Percentiles rank a stretch among this genome's conserved stretches.
Conservation (phyloP, 2,329 filamentous ascomycete genomes). For the Paradendryphiella salina region DNA sequence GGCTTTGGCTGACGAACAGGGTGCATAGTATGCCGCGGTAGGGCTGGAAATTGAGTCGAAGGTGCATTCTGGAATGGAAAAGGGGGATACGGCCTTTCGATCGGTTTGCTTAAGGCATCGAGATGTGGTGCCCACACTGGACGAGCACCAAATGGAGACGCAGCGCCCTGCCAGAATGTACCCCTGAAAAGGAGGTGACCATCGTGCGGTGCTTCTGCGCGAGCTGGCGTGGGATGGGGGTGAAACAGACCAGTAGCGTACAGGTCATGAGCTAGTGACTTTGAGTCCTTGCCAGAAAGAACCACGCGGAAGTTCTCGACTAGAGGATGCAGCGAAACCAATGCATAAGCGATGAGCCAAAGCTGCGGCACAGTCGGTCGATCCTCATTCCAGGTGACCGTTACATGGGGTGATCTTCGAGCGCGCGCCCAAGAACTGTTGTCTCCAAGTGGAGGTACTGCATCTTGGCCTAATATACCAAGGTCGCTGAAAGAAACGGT, state of each 20-base stretch:
- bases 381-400: conserved; percentile 49
- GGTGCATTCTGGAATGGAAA: conserved; percentile 52
- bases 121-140: conserved; percentile 47
- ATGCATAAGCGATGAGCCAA: conserved; percentile 54
- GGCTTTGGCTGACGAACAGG: conserved; percentile 74
- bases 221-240: conserved; percentile 47
- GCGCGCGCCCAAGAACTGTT: conserved; percentile 52
- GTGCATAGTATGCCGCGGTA: conserved; percentile 65
- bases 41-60: conserved; percentile 53
- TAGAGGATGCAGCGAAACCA: conserved; percentile 51
- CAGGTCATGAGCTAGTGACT: conserved; percentile 48
- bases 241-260: conserved; percentile 51
- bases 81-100: conserved; percentile 48
- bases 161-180: conserved; percentile 53
- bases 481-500: conserved; percentile 38
- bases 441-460: conserved; percentile 34
- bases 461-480: conserved; percentile 29
- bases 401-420: conserved; percentile 50
- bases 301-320: conserved; percentile 52
- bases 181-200: conserved; percentile 56
- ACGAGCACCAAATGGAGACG: conserved; percentile 48
- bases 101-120: conserved; percentile 42
- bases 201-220: conserved; percentile 42
- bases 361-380: conserved; percentile 52
- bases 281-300: conserved; percentile 45